Conservation (phyloP, 2,329 filamentous ascomycete genomes). For the Aureobasidium pullulans region DNA sequence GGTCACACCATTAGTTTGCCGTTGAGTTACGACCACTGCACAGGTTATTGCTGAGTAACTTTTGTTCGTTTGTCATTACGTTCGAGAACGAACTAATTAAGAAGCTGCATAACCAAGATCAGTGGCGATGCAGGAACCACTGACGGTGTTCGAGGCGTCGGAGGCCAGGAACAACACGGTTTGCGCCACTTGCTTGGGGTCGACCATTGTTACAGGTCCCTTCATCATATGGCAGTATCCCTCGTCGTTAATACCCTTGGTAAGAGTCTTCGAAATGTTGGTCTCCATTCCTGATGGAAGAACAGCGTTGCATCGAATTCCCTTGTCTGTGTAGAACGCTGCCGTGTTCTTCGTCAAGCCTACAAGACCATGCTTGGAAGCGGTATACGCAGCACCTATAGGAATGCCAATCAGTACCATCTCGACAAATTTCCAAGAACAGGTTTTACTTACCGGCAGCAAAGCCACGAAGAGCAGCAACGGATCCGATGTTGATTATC, state of each 20-base stretch:
- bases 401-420: not conserved
- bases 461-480: conserved; percentile 38
- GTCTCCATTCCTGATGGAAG: conserved; percentile 50
- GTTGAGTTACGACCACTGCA: too few species aligned
- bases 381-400: conserved; percentile 44
- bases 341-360: conserved; percentile 53
- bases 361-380: conserved; percentile 47
- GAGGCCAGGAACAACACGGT: conserved; percentile 27
- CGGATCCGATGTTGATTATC: conserved; percentile 48
- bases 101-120: conserved; percentile 11
- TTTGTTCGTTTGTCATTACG: not conserved
- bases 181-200: conserved; percentile 27
- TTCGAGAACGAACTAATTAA: not conserved
- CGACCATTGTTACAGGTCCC: conserved; percentile 13
- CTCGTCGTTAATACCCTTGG: conserved; percentile 24
- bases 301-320: conserved; percentile 46
- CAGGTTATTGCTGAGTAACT: too few species aligned
- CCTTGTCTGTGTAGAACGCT: conserved; percentile 46
- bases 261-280: conserved; percentile 44
- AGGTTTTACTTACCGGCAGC: conserved; percentile 29
- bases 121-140: conserved; percentile 22
- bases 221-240: conserved; percentile 22
- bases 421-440: conserved; percentile 8
- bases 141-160: conserved; percentile 27
- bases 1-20: too few species aligned